Evolutionary conservation across 495 filamentous ascomycete species (phyloP).

Genomic region (Penicillium turbatum): DNA sequence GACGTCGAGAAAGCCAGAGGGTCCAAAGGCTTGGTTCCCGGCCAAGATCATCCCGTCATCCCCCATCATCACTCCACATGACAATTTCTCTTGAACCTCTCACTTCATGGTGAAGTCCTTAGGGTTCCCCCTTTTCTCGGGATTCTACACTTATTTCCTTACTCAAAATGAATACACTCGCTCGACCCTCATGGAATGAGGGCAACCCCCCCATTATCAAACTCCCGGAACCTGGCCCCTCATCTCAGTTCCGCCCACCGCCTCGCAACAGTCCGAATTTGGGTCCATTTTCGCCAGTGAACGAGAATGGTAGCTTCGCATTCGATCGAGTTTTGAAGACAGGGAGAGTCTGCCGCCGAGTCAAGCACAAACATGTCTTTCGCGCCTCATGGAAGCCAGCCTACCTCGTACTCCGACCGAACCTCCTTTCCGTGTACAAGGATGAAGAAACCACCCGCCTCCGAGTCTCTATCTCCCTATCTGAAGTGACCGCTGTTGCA

Average conservation of each 20-base stretch:
- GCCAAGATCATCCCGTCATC: constrained; percentile 7
- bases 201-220: constrained; percentile 31
- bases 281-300: constrained; percentile 75
- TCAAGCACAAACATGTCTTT: constrained; percentile 87
- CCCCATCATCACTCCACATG: constrained; percentile 10
- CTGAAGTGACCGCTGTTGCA: constrained; percentile 87
- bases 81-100: not conserved
- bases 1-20: not conserved
- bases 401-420: constrained; percentile 87
- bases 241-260: constrained; percentile 13
- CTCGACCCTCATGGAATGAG: constrained; percentile 23
- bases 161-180: constrained; percentile 25
- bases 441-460: constrained; percentile 84
- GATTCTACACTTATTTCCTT: not conserved
- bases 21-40: constrained; percentile 9
- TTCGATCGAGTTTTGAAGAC: constrained; percentile 90
- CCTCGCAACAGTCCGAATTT: constrained; percentile 46
- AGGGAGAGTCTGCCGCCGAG: constrained; percentile 79
- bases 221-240: constrained; percentile 22
- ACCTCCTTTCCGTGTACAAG: constrained; percentile 93
- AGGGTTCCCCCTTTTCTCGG: constrained; percentile 19
- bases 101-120: constrained; percentile 10
- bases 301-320: constrained; percentile 92
- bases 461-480: constrained; percentile 77
- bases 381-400: constrained; percentile 74